Base-by-base conservation (phyloP, 2,329 filamentous ascomycete species). In the Cryphonectria naterciae region DNA sequence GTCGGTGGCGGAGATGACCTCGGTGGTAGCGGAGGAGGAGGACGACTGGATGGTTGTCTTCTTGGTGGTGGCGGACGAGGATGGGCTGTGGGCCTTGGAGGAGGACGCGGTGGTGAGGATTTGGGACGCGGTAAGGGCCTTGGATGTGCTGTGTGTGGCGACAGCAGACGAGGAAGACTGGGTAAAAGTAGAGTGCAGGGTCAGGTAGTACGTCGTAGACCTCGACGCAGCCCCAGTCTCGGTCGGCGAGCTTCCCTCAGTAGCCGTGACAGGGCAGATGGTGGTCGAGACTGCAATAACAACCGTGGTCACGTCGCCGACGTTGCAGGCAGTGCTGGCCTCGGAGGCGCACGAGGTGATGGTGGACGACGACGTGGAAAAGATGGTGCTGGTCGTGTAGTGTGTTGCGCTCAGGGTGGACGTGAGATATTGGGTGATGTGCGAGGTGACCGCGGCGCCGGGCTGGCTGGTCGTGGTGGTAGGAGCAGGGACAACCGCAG, bases 341-440 rank as follows among this genome's bases (percentile, higher is more conserved):
- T n/a, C 46, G 10, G 70, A 39, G 17, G 56, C 28, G 25, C 70
- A 72, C 3, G 70, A 66, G 17, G 70, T 60, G 39, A 72, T 54
- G 10, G 70, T 72, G 13, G 70, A 72, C 13, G 64, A 22, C 39
- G 56, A 68, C 4, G 70, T 70, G 7, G 68, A 15, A n/a, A 68
- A 70, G 10, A 72, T 54, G 19, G 70, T 72, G 70, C 70, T 72
- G 49, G 70, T 72, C n/a, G 70, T 68, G 56, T 67, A 56, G 10
- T 65, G 25, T 15, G 52, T 67, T 6, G 11, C 4, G 52, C 25
- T 49, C 11, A 41, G 19, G 17, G 43, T 61, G 5, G 68, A 66
- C 2, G 62, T 43, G 2, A 32, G 25, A 25, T 68, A 15, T 41
- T 46, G 25, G 43, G 22, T 39, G 41, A 62, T 60, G n/a, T 62